Evolutionary conservation across 2,329 filamentous ascomycete species (phyloP).

Genomic region (Ophiostoma ips): DNA sequence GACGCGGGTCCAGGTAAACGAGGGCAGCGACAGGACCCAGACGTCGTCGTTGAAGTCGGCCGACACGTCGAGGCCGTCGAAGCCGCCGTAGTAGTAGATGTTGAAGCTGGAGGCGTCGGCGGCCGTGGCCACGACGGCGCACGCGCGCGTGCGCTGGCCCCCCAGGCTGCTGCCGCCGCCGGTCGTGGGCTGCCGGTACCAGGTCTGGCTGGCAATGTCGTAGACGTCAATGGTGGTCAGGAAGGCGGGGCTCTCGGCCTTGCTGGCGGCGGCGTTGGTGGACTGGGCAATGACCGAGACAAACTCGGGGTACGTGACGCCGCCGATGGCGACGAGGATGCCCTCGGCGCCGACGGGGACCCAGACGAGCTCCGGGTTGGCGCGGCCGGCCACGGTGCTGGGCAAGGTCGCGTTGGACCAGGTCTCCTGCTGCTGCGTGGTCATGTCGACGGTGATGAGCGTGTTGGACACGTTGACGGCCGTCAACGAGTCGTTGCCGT

Average conservation of each 20-base stretch:
- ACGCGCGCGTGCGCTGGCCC: conserved; percentile 47
- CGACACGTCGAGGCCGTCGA: conserved; percentile 34
- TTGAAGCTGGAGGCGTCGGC: conserved; percentile 62
- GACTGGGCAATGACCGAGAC: conserved; percentile 17
- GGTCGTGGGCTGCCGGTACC: conserved; percentile 61
- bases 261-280: conserved; percentile 24
- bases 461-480: conserved; percentile 36
- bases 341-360: conserved; percentile 65
- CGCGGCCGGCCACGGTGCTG: conserved; percentile 34
- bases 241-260: conserved; percentile 54
- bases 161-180: conserved; percentile 45
- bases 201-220: conserved; percentile 54
- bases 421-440: conserved; percentile 29
- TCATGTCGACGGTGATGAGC: conserved; percentile 49
- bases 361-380: conserved; percentile 55
- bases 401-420: conserved; percentile 47
- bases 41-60: conserved; percentile 47
- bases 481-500: conserved; percentile 21
- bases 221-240: conserved; percentile 64
- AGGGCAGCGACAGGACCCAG: conserved; percentile 68
- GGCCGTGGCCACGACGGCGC: conserved; percentile 59
- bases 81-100: conserved; percentile 76
- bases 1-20: conserved; percentile 61
- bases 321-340: conserved; percentile 63
- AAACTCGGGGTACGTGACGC: conserved; percentile 50